These are phyloP conservation scores for Lophium mytilinum DNA, from an alignment of 495 filamentous ascomycete species.

Conservation along the genomic window DNA sequence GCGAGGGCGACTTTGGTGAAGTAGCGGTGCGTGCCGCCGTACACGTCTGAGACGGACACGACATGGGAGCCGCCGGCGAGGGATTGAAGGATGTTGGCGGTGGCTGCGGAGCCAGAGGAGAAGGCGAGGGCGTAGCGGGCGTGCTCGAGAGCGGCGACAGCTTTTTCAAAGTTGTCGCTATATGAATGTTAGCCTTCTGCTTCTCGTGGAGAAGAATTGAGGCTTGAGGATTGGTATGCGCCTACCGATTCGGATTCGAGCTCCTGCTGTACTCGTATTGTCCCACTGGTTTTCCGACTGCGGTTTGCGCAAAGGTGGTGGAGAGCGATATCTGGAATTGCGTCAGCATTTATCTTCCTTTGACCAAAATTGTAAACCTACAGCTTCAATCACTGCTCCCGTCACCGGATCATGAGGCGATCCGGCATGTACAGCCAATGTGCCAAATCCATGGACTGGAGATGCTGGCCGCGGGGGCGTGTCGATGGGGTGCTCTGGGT, in stretches of 20 bases:
- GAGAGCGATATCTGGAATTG: conserved; percentile 72
- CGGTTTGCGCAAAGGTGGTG: conserved; percentile 83
- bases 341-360: conserved; percentile 13
- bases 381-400: conserved; percentile 87
- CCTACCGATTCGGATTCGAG: conserved; percentile 79
- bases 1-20: conserved; percentile 96
- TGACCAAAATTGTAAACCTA: conserved; percentile 30
- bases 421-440: conserved; percentile 88
- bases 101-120: conserved; percentile 88
- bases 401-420: conserved; percentile 81
- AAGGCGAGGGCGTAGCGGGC: conserved; percentile 92
- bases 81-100: conserved; percentile 85
- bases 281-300: conserved; percentile 78
- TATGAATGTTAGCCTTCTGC: neutral
- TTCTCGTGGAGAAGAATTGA: neutral
- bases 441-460: conserved; percentile 70
- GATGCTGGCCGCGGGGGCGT: conserved; percentile 51
- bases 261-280: conserved; percentile 83
- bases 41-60: conserved; percentile 92
- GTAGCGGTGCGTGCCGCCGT: conserved; percentile 95
- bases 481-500: conserved; percentile 42
- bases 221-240: neutral
- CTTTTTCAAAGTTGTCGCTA: conserved; percentile 81
- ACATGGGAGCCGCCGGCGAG: conserved; percentile 89
- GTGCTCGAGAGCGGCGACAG: conserved; percentile 84